phyloP scores from a whole-genome alignment of 345 rosid genomes.

The Aquilaria malaccensis region DNA sequence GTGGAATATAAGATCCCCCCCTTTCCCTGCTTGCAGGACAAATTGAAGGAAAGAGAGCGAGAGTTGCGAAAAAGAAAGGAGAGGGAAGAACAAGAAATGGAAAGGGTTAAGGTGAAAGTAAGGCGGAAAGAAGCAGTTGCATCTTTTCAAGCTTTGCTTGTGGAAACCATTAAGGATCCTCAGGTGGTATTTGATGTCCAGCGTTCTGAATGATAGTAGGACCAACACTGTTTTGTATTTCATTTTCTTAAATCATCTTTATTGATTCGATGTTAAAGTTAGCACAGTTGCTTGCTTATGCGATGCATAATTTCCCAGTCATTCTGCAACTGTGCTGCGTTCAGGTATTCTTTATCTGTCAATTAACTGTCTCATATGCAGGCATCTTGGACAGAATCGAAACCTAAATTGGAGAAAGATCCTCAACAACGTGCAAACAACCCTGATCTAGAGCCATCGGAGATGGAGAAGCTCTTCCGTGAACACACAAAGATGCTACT shows the following conservation, averaged over 20 bases:
- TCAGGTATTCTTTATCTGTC: constrained; percentile 11
- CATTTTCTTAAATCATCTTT: no score
- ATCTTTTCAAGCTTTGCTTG: constrained; percentile 91
- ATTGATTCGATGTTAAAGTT: not conserved
- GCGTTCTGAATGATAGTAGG: not conserved
- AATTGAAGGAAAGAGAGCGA: constrained; percentile 81
- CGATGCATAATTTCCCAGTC: not conserved
- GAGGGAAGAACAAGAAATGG: constrained; percentile 95
- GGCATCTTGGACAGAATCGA: constrained; percentile 98
- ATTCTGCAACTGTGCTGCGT: not conserved
- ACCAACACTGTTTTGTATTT: no score
- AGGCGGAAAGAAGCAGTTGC: constrained; percentile 84
- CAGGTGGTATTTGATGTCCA: constrained; percentile 42
- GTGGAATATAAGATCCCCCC: no score
- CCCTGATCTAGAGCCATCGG: constrained; percentile 71
- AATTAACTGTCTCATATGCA: constrained; percentile 3
- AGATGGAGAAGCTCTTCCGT: constrained; percentile 85
- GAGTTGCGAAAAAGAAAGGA: constrained; percentile 88
- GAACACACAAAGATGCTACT: constrained; percentile 72
- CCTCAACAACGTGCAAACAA: constrained; percentile 86
- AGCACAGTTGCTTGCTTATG: not conserved
- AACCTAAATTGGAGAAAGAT: constrained; percentile 84
- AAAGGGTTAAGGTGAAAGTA: constrained; percentile 78
- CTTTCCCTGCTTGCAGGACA: constrained; percentile 39
- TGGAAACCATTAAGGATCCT: constrained; percentile 88